phyloP scores from a whole-genome alignment of 2,329 filamentous ascomycete species.

The Penicillium oxalicum region DNA sequence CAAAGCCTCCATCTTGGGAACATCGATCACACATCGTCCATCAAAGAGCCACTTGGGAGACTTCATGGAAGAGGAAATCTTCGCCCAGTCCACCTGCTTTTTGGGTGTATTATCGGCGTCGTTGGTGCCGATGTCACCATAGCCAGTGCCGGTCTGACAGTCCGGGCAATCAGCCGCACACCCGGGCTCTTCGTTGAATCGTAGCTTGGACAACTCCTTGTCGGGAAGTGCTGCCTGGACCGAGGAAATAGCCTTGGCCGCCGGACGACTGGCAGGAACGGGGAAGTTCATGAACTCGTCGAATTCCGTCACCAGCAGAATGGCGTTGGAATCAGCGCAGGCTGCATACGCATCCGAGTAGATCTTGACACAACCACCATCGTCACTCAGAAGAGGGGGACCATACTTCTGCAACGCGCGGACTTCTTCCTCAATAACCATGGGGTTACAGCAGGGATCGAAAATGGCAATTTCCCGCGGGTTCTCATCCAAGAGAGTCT shows the following conservation, averaged over 20 bases:
- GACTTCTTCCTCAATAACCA: conserved; percentile 11
- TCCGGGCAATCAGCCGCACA: conserved; percentile 14
- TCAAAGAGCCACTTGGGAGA: conserved; percentile 16
- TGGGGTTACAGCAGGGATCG: conserved; percentile 13
- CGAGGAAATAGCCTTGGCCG: not conserved
- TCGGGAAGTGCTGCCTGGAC: not conserved
- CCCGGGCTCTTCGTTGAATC: conserved; percentile 6
- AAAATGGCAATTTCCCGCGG: conserved; percentile 14
- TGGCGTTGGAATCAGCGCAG: conserved; percentile 11
- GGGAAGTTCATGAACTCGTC: conserved; percentile 13
- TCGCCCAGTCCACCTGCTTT: conserved; percentile 12
- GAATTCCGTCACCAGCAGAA: conserved; percentile 16
- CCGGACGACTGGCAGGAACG: not conserved
- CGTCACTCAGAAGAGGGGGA: conserved; percentile 11
- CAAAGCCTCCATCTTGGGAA: conserved; percentile 10
- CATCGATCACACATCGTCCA: conserved; percentile 13
- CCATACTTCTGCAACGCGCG: conserved; percentile 6
- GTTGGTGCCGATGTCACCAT: conserved; percentile 1
- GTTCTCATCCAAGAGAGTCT: conserved; percentile 12
- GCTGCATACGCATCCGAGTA: conserved; percentile 13
- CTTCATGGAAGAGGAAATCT: conserved; percentile 7
- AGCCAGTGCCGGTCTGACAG: conserved; percentile 9
- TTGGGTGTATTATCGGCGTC: conserved; percentile 4
- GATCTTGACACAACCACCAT: conserved; percentile 13
- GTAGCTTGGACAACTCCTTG: not conserved